Base-by-base conservation (phyloP, 495 filamentous ascomycete species). In the Chlorociboria aeruginascens region DNA sequence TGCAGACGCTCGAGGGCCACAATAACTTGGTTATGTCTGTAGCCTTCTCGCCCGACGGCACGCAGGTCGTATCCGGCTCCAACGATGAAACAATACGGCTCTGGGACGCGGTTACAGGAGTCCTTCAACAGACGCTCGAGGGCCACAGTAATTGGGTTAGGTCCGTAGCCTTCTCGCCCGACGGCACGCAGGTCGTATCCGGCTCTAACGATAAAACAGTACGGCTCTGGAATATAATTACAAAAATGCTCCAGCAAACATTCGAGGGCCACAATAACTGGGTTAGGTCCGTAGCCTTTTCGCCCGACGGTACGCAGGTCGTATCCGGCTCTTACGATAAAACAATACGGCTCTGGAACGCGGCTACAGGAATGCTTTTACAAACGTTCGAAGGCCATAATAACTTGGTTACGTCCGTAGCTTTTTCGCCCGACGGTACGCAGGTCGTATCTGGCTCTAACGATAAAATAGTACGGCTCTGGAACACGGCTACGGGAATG, bases 21-120 rank as follows among this genome's bases (percentile, higher is more conserved):
- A 43, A 4, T 29, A 20, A 43, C 41, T 25, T 1, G 41, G 41
- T 43, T 20, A 29, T 3, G 8, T 41, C 52, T 10, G 54, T 67
- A 12, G 61, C 53, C 13, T 67, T 66, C 61, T 66, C 63, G 12
- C 61, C 59, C 1, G 55, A 66, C 43, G 51, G 51, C 45, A 48
- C 51, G 39, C 49, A 32, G 42, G 17, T 32, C 12, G 28, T 44
- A 29, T 44, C 41, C 6, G 41, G 41, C 8, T 44, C 41, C 20
- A 7, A 44, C 28, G 8, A 33, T 44, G 8, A 32, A 25, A 30
- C 8, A 16, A 16, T 44, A 14, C 38, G 17, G 38, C 12, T 41
- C 16, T 41, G 16, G 11, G 38, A 20, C 17, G 17, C 38, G 11
- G 38, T 8, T 41, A 20, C 12, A 41, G 38, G 34, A 36, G 34